phyloP scores from a whole-genome alignment of 768 basidiomycete genomes.

The Rhizopogon vinicolor region DNA sequence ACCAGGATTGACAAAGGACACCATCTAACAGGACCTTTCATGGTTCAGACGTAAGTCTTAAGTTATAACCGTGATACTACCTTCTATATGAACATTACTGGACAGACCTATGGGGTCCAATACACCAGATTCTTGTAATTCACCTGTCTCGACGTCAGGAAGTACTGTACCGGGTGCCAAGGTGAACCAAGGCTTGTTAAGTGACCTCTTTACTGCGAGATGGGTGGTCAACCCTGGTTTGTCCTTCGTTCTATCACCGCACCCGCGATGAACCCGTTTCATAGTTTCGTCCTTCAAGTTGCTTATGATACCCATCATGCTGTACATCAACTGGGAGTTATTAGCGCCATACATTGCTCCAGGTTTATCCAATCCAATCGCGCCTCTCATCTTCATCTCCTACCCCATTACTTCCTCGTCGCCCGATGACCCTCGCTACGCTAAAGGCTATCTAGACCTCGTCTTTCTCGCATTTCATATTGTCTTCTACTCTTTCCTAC shows the following conservation, averaged over 20 bases:
- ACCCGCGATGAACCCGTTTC: background rate
- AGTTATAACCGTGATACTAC: background rate
- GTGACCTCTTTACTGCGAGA: slow-evolving; percentile 45
- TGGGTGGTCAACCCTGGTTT: slow-evolving; percentile 78
- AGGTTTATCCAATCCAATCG: slow-evolving; percentile 66
- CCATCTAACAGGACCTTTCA: slow-evolving; percentile 59
- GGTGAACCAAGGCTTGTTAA: slow-evolving; percentile 37
- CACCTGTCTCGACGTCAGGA: slow-evolving; percentile 17
- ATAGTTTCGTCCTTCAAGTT: slow-evolving; percentile 65
- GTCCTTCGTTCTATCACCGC: slow-evolving; percentile 14
- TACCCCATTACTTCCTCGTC: slow-evolving; percentile 50
- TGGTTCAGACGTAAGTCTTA: slow-evolving; percentile 54
- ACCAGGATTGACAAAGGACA: slow-evolving; percentile 50
- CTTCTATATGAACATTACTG: background rate
- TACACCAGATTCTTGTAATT: slow-evolving; percentile 32
- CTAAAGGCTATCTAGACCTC: slow-evolving; percentile 72
- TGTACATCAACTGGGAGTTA: slow-evolving; percentile 64
- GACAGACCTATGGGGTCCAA: slow-evolving; percentile 35
- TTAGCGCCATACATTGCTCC: slow-evolving; percentile 43
- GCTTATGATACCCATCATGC: slow-evolving; percentile 52
- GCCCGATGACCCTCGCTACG: slow-evolving; percentile 55
- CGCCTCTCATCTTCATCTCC: slow-evolving; percentile 66
- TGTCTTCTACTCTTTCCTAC: slow-evolving; percentile 84
- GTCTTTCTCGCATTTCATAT: slow-evolving; percentile 80
- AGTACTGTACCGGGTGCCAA: slow-evolving; percentile 16